Evolutionary conservation across 768 basidiomycete species (phyloP), one percentile per base, ranked within the genome.

Genomic region (Agrocybe pediades): DNA sequence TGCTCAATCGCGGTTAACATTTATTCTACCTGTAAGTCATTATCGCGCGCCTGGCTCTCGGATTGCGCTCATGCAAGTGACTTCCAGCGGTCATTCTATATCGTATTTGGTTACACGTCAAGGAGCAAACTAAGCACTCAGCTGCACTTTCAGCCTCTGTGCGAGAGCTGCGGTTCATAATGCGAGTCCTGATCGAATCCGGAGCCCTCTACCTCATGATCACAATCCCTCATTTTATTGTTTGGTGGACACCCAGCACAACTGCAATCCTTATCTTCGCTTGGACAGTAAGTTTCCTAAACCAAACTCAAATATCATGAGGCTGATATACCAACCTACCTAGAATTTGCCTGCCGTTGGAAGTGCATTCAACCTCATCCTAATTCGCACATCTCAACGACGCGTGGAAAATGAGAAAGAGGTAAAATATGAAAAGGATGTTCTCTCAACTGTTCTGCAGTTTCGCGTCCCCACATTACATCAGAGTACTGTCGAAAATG

Each of bases 151-250:
- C 36, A 7, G 44, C 44, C 15, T 52, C 51, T 1, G 40, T 41
- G n/a, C 46, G 46, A 15, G 42, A 56, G 17, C 41, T 56, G 19
- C 51, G 55, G 9, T 56, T 56, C 24, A 45, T 56, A 4, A 49
- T 56, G 51, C 39, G 55, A 11, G 55, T 56, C 3, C 29, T 56
- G 21, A 49, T 56, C 46, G 55, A 56, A 33, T 56, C 55, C 15
- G 55, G 55, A 1, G 55, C 46, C 6, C 16, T 56, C 13, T 56
- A 56, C 24, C 51, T 56, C 13, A 36, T 51, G 9, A 56, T 56
- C 15, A 51, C 50, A 2, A 53, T 52, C 13, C 50, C 50, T 9
- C 55, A 56, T 23, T 56, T 56, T 19, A 42, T 53, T 11, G 55
- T 56, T 0, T 56, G 55, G 55, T 56, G 50, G 50, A 56, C 55